Base-by-base conservation (phyloP, 129 eudicot genomes). In the Flaveria ramosissima region DNA sequence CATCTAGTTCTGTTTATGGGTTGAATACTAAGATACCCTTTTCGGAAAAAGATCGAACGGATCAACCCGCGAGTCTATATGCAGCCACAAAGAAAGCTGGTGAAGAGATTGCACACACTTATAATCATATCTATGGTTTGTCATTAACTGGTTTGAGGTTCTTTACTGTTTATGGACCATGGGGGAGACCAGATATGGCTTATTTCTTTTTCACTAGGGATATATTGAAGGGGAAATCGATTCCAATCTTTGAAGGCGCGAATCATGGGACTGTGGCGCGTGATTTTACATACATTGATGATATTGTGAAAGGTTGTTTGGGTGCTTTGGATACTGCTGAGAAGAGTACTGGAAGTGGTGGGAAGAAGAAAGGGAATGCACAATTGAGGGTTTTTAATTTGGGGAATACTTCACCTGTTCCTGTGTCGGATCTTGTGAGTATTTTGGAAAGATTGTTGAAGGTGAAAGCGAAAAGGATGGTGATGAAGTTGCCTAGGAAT, bases 171-270 rank as follows among this genome's bases (percentile, higher is more conserved):
- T 92, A 92, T 71, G 97, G 97, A 47, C 97, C 97, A 13, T 92
- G 97, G 97, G 97, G 97, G 10, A 86, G 97, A 46, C 97, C 97
- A 21, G 97, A 92, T 50, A 92, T 92, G 97, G 97, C 97, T 1
- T 92, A 92, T 78, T 92, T 92, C 90, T 92, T 92, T 39, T 92
- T 92, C 79, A 87, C 92, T 2, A 83, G 61, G 48, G 92, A 92
- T 87, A 88, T 92, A 9, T 80, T 92, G 81, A 85, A 85, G 63
- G 95, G 95, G 47, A 92, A 85, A 50, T 75, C 90, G 9, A 89
- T 92, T 24, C 86, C 86, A 0, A 85, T 92, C 36, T 92, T 92
- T 78, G 97, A 92, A 77, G 97, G 86, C 41, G 83, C 92, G 0
- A 87, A 92, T 77, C 97, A 89, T 73, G 97, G 92, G 2, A 89